A percentile compares a stretch with the other conserved stretches of the same genome.
These are phyloP conservation scores for Phialophora chinensis DNA, from an alignment of 2,329 filamentous ascomycete species.

Conservation along the genomic window DNA sequence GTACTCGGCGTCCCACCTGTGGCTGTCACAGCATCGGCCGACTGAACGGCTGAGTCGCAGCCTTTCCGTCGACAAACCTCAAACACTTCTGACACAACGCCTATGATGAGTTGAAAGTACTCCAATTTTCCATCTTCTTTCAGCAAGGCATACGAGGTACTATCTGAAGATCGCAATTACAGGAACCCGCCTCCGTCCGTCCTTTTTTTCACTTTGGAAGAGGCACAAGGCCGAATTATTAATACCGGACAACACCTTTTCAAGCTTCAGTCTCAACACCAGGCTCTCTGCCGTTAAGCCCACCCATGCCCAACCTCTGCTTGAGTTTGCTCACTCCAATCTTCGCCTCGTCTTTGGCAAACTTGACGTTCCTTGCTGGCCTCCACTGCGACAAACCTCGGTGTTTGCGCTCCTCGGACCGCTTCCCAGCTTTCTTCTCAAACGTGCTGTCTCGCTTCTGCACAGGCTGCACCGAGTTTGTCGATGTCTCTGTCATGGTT, in stretches of 20 bases:
- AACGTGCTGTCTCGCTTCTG: constrained; percentile 36
- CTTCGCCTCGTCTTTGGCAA: constrained; percentile 85
- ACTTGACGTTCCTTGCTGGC: constrained; percentile 81
- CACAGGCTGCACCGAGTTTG: constrained; percentile 30
- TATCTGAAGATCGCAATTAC: neutral
- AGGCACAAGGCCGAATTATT: neutral
- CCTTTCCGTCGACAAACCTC: neutral
- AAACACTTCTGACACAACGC: neutral
- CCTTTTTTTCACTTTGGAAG: neutral
- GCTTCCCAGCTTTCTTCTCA: constrained; percentile 48
- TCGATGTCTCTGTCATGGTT: constrained; percentile 34
- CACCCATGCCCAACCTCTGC: constrained; percentile 70
- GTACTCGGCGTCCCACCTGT: neutral
- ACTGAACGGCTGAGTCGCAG: neutral
- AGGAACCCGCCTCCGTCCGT: neutral
- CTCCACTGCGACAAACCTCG: constrained; percentile 95
- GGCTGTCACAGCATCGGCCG: neutral
- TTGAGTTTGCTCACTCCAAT: constrained; percentile 77
- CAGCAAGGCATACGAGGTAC: neutral
- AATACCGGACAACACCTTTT: neutral
- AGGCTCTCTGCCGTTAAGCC: constrained; percentile 78
- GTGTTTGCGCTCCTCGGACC: constrained; percentile 77
- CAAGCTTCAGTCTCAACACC: constrained; percentile 78
- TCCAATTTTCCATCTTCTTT: neutral
- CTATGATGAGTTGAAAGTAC: neutral